A percentile compares a stretch with the other conserved stretches of the same genome.
Evolutionary conservation across 148 eudicot genomes (phyloP).

Genomic region (Drosera capensis): DNA sequence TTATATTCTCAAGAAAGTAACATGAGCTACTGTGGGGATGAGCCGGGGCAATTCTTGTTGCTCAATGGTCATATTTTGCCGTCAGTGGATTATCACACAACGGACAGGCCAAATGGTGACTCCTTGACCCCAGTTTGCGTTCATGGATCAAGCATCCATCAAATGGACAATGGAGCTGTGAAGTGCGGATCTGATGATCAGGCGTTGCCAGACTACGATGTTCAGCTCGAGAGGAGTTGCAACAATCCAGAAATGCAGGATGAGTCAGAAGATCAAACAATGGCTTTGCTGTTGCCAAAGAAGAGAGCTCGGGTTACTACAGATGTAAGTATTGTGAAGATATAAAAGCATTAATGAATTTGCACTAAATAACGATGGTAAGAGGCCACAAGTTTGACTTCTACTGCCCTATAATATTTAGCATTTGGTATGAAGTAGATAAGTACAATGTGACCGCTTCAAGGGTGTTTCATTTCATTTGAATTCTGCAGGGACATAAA

Average conservation of each 20-base stretch:
- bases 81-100: conserved; percentile 1
- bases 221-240: neutral
- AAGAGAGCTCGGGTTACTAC: conserved; percentile 11
- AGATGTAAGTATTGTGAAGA: conserved; percentile 9
- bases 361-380: no score
- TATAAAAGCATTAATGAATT: no score
- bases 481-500: conserved; percentile 8
- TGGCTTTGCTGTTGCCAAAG: conserved; percentile 1
- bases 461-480: no score
- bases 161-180: neutral
- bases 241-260: neutral
- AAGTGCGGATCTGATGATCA: conserved; percentile 1
- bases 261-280: neutral
- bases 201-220: neutral
- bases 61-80: neutral
- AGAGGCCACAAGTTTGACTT: neutral
- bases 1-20: neutral
- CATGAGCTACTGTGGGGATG: neutral
- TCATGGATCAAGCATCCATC: neutral
- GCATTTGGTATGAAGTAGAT: no score
- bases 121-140: neutral
- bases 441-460: no score
- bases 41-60: neutral
- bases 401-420: neutral
- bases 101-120: conserved; percentile 2